Percentiles rank a stretch among this genome's conserved stretches.
These are phyloP conservation scores for Medicago lupulina DNA, from an alignment of 306 rosid species.

Conservation along the genomic window DNA sequence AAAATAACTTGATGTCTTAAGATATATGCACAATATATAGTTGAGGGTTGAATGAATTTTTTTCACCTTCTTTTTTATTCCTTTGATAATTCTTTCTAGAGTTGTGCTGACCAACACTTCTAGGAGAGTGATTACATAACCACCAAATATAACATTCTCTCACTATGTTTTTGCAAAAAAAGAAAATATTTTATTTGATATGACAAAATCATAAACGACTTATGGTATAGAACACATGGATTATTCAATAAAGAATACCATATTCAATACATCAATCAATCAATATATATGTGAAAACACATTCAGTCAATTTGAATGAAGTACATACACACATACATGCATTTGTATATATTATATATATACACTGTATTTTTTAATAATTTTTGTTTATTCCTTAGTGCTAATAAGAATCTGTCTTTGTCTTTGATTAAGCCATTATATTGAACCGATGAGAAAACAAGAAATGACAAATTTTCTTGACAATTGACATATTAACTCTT, in stretches of 20 bases:
- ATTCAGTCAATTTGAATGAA: background rate
- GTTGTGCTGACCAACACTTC: too few species aligned
- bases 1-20: too few species aligned
- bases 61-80: too few species aligned
- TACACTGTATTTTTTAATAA: background rate
- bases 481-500: conserved; percentile 21
- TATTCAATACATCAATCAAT: background rate
- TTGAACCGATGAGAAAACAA: conserved; percentile 29
- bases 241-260: background rate
- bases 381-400: background rate
- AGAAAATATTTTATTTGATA: background rate
- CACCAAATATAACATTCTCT: too few species aligned
- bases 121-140: too few species aligned
- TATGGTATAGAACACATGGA: background rate
- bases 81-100: too few species aligned
- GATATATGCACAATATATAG: too few species aligned
- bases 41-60: too few species aligned
- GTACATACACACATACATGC: background rate
- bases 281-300: conserved; percentile 3
- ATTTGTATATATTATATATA: background rate
- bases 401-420: background rate
- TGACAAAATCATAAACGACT: background rate
- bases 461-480: background rate
- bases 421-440: conserved; percentile 10
- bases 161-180: background rate